Evolutionary conservation across 768 basidiomycete species (phyloP).

Genomic region (Sporobolomyces roseus): DNA sequence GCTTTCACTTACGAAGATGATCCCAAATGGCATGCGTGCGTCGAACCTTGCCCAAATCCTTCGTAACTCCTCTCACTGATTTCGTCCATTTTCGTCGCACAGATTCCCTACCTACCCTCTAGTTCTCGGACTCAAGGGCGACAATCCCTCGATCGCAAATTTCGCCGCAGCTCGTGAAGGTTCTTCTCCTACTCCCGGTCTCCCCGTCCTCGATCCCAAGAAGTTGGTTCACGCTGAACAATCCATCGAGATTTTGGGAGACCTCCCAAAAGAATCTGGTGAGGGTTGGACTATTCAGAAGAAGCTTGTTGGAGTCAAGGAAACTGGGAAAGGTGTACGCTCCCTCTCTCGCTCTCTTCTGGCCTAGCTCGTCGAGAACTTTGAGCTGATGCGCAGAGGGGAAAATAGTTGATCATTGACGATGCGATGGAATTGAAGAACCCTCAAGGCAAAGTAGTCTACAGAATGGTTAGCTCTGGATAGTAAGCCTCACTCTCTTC

Average conservation of each 20-base stretch:
- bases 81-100: background rate
- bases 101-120: constrained; percentile 76
- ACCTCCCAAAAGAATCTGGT: constrained; percentile 70
- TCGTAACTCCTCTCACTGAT: background rate
- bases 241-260: constrained; percentile 71
- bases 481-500: background rate
- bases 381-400: too few species aligned
- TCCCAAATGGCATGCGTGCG: constrained; percentile 61
- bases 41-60: background rate
- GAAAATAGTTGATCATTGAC: constrained; percentile 44
- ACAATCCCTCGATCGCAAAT: constrained; percentile 63
- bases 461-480: constrained; percentile 1
- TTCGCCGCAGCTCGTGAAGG: constrained; percentile 57
- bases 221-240: constrained; percentile 61
- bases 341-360: too few species aligned
- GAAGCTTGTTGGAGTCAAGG: constrained; percentile 65
- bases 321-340: constrained; percentile 65
- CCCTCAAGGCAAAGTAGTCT: constrained; percentile 3
- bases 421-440: constrained; percentile 20
- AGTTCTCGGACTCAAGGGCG: constrained; percentile 65
- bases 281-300: constrained; percentile 71
- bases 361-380: too few species aligned
- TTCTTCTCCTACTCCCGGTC: constrained; percentile 56
- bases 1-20: constrained; percentile 60
- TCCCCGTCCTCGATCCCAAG: constrained; percentile 68